Evolutionary conservation across 306 rosid species (phyloP).

Genomic region (Quercus gilva): DNA sequence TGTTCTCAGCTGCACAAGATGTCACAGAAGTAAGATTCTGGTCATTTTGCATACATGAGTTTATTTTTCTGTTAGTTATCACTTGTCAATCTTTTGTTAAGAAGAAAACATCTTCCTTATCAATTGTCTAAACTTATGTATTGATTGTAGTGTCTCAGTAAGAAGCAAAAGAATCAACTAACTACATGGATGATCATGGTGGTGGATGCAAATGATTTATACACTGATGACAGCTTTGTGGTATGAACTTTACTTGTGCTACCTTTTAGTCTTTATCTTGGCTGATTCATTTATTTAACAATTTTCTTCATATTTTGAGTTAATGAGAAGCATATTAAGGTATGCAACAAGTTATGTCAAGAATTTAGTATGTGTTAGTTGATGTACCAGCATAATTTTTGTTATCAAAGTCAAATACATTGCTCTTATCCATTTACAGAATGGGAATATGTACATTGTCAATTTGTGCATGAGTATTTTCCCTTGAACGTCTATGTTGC

Average conservation of each 20-base stretch:
- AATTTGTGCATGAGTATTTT: background rate
- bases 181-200: constrained; percentile 58
- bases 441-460: background rate
- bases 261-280: constrained; percentile 3
- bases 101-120: background rate
- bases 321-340: constrained; percentile 5
- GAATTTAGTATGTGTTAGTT: background rate
- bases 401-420: background rate
- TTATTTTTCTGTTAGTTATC: background rate
- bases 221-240: constrained; percentile 94
- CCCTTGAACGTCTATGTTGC: background rate
- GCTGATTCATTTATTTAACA: background rate
- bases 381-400: background rate
- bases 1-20: constrained; percentile 65
- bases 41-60: background rate
- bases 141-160: constrained; percentile 55
- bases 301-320: constrained; percentile 16
- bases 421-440: background rate
- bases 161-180: constrained; percentile 78
- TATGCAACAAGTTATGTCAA: constrained; percentile 21
- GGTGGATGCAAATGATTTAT: constrained; percentile 77
- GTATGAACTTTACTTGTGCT: constrained; percentile 36
- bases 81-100: background rate
- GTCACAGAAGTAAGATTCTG: constrained; percentile 52
- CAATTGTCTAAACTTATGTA: background rate